Evolutionary conservation across 2,329 filamentous ascomycete genomes (phyloP).

Genomic region (Neurospora sp.): DNA sequence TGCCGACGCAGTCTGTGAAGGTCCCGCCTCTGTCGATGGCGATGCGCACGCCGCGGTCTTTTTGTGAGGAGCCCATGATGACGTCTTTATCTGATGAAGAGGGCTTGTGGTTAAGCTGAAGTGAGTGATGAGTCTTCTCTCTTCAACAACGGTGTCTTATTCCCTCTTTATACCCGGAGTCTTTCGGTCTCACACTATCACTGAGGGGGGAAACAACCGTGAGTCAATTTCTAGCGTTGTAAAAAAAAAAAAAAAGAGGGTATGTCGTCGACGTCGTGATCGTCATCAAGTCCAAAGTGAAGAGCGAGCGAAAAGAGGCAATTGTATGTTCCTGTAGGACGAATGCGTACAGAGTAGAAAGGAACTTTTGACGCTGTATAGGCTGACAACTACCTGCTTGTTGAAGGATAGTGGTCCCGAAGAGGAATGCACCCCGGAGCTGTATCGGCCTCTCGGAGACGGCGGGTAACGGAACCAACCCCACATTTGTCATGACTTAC

Average conservation of each 20-base stretch:
- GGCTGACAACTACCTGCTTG: not conserved
- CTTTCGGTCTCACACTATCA: not conserved
- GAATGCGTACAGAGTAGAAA: not conserved
- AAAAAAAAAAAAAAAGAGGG: not conserved
- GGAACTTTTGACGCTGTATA: not conserved
- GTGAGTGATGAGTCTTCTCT: not conserved
- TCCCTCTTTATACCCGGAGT: not conserved
- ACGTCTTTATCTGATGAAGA: not conserved
- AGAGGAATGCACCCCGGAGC: not conserved
- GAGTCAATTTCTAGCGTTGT: not conserved
- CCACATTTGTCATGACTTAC: not conserved
- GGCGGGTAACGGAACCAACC: not conserved
- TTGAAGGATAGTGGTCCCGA: not conserved
- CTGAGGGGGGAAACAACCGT: not conserved
- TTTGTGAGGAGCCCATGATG: slow-evolving; percentile 26
- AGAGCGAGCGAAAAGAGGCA: not conserved
- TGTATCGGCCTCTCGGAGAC: not conserved
- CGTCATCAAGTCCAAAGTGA: not conserved
- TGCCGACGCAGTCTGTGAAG: slow-evolving; percentile 87
- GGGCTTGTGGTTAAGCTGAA: not conserved
- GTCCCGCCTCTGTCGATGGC: slow-evolving; percentile 76
- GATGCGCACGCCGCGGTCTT: slow-evolving; percentile 56
- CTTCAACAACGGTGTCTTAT: not conserved
- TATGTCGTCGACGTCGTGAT: not conserved
- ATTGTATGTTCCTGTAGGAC: not conserved